phyloP scores from a whole-genome alignment of 2,329 filamentous ascomycete species.

The Verticillium tricorpus region DNA sequence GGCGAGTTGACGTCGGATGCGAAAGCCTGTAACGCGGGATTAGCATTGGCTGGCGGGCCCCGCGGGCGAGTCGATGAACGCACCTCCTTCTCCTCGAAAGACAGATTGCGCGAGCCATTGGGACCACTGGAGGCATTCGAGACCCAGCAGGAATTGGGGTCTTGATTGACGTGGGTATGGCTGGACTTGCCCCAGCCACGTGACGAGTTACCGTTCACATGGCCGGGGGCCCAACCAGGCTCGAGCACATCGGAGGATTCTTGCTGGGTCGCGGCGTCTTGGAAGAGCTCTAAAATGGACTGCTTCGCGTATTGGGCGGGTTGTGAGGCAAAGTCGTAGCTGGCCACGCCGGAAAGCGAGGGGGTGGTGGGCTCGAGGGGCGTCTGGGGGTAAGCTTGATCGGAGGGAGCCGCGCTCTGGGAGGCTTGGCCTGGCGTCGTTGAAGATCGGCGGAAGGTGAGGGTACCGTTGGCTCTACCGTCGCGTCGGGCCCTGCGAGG shows the following conservation, averaged over 20 bases:
- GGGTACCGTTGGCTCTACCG: constrained; percentile 56
- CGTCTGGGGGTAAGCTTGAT: constrained; percentile 26
- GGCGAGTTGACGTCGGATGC: constrained; percentile 86
- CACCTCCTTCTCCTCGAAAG: constrained; percentile 56
- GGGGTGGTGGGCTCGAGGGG: constrained; percentile 19
- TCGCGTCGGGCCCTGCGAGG: constrained; percentile 52
- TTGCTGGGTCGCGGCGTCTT: constrained; percentile 34
- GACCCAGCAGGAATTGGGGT: constrained; percentile 93
- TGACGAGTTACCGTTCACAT: constrained; percentile 58
- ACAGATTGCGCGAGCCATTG: constrained; percentile 68
- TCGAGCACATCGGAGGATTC: constrained; percentile 64
- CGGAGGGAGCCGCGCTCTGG: constrained; percentile 29
- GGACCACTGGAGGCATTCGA: constrained; percentile 64
- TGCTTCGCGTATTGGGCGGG: constrained; percentile 71
- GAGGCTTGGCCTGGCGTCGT: constrained; percentile 46
- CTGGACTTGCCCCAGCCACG: constrained; percentile 73
- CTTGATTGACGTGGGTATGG: constrained; percentile 69
- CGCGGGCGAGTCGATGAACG: constrained; percentile 15
- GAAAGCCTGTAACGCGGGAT: constrained; percentile 59
- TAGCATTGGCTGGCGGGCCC: neutral
- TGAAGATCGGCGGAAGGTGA: constrained; percentile 61
- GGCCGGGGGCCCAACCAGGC: constrained; percentile 73
- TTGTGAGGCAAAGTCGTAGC: constrained; percentile 21
- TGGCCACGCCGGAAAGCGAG: constrained; percentile 30
- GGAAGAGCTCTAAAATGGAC: constrained; percentile 72